Evolutionary conservation across 495 filamentous ascomycete genomes (phyloP), one percentile per base, ranked within the genome.

Genomic region (Symbiotaphrina buchneri): DNA sequence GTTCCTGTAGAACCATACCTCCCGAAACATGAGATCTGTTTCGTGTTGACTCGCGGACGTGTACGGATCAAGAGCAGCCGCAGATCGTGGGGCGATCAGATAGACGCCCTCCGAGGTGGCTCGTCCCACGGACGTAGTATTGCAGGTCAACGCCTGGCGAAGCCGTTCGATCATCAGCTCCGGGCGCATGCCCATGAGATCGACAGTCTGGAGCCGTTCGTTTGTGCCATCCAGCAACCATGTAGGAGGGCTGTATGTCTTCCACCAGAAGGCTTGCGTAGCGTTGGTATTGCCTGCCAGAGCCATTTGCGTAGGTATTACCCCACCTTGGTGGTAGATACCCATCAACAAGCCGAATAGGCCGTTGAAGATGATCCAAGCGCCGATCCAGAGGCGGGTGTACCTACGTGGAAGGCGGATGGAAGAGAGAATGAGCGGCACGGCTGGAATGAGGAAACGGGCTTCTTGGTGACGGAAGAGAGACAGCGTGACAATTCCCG

Each of bases 391-490:
- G 5, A 66, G 28, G 13, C 57, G 58, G 25, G 34, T 50, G 39
- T 28, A 37, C 47, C 20, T 58, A 54, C 4, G 62, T 5, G 74
- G 79, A 27, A 91, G 54, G 11, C 68, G 64, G 32, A 93, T 49
- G 22, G 78, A 87, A 17, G 80, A 78, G 8, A 97, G 63, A 15
- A 95, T 55, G n/a, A 97, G 63, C 0, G 87, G 90, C 6, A 94
- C 62, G 16, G 70, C 68, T 8, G 87, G 90, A 8, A 95, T 61
- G 7, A 97, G 57, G 53, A 97, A 97, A 28, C 90, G 71, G 10
- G 90, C 75, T 57, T 97, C 87, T 53, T 95, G 90, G 52, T 97
- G 87, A 18, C 75, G 74, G 38, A 93, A 79, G 20, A 78, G 48
- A 24, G 82, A 92, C 22, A 97, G 63, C 10, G 91, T 56, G 18